Evolutionary conservation across 345 rosid species (phyloP), one percentile per base, ranked within the genome.

Genomic region (Alliaria petiolata): DNA sequence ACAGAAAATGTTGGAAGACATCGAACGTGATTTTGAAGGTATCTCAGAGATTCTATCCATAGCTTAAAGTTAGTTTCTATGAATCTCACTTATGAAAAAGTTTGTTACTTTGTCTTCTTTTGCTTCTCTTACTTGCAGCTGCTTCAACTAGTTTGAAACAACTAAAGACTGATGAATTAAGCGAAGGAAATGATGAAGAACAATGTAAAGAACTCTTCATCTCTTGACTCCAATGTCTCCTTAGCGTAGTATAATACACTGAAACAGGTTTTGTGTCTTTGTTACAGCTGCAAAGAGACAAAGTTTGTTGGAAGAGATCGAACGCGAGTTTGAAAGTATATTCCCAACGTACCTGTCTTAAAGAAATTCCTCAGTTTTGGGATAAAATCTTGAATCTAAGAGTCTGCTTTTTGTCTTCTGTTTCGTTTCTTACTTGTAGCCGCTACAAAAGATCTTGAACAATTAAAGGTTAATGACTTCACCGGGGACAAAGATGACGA

Each of bases 21-120:
- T 71, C 0, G 69, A 71, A 62, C 19, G n/a, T 4, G 76, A 71
- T 9, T 71, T 71, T 12, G 76, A 72, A 72, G 76, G 76, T 71
- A 53, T 44, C 38, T 53, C n/a, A 46, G 0, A 58, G 57, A 35
- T 35, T 47, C 1, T 12, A 13, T 19, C 17, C 42, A 33, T 34
- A 56, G 20, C 40, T 59, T 47, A 25, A 28, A 42, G 19, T 52
- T 71, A 33, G 38, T 34, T 54, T 61, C 28, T 44, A 33, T 19
- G 7, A 20, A 6, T 34, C 17, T 50, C 1, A 57, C 20, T 16
- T 6, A 8, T 13, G 10, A 38, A 52, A 7, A 7, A 17, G 6
- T 45, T 20, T 56, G 28, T 20, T 35, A 34, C 43, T 15, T 2
- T 22, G 9, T 53, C 25, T 55, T 63, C 2, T 43, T 49, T 44